phyloP scores from a whole-genome alignment of 176 grass and related monocot genomes.

The Aegilops bicornis region DNA sequence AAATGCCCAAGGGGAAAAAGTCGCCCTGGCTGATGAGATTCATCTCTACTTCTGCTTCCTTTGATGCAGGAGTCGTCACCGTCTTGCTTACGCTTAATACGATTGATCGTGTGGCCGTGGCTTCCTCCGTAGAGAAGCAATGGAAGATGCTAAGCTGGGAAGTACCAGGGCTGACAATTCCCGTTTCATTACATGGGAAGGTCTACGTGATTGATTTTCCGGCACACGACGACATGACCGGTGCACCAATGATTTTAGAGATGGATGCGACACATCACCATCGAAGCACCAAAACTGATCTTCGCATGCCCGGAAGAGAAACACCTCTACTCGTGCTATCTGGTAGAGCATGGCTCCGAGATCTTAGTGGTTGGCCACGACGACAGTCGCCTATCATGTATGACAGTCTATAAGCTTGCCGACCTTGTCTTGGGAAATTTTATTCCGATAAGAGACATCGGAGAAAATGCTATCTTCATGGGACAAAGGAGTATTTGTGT shows the following conservation, averaged over 20 bases:
- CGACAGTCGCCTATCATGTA: not conserved
- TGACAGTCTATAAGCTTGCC: not conserved
- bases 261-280: not conserved
- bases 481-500: not conserved
- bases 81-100: too few species aligned
- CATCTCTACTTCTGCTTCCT: too few species aligned
- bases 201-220: not conserved
- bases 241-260: not conserved
- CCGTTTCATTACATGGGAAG: not conserved
- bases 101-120: too few species aligned
- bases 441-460: not conserved
- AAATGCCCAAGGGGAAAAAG: too few species aligned
- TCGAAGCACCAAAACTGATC: not conserved
- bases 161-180: too few species aligned
- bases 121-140: too few species aligned
- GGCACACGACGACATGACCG: too few species aligned
- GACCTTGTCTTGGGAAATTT: constrained; percentile 18
- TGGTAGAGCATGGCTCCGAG: not conserved
- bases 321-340: not conserved
- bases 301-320: not conserved
- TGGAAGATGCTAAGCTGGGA: too few species aligned
- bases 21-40: too few species aligned
- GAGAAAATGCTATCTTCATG: not conserved
- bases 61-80: too few species aligned
- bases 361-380: not conserved